These are phyloP conservation scores for Nicotiana rustica DNA, from an alignment of 305 asterid genomes.

Conservation along the genomic window DNA sequence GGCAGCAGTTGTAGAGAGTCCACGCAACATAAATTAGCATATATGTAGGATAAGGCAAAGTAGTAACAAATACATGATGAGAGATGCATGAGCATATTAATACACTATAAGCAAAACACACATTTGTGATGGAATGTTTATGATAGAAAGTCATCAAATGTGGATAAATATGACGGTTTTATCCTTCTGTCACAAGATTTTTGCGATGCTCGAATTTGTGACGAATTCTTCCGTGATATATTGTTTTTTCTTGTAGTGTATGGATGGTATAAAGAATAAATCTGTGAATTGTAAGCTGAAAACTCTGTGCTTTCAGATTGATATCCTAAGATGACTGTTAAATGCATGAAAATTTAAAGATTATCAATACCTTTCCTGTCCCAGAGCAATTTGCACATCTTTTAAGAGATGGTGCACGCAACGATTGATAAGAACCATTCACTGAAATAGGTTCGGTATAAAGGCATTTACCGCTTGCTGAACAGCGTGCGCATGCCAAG, in stretches of 20 bases:
- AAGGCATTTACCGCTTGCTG: constrained; percentile 81
- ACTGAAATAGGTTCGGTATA: constrained; percentile 63
- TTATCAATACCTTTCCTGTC: constrained; percentile 77
- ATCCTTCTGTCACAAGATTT: not conserved
- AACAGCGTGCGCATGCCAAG: constrained; percentile 91
- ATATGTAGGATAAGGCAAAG: not conserved
- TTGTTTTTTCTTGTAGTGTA: not conserved
- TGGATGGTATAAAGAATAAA: not conserved
- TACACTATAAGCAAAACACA: not conserved
- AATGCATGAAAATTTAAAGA: not conserved
- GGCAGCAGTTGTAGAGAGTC: no score
- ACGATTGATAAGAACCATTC: constrained; percentile 51
- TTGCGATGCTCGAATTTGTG: not conserved
- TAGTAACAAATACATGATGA: not conserved
- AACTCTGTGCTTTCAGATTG: not conserved
- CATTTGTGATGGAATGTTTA: not conserved
- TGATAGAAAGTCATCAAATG: no score
- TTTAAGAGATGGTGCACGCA: constrained; percentile 64
- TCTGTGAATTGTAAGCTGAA: not conserved
- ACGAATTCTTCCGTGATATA: not conserved
- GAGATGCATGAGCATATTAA: not conserved
- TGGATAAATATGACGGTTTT: not conserved
- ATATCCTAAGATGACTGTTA: not conserved
- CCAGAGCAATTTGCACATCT: constrained; percentile 90
- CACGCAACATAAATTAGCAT: not conserved